Conservation (phyloP, 768 basidiomycete genomes). For the Russula foetens region DNA sequence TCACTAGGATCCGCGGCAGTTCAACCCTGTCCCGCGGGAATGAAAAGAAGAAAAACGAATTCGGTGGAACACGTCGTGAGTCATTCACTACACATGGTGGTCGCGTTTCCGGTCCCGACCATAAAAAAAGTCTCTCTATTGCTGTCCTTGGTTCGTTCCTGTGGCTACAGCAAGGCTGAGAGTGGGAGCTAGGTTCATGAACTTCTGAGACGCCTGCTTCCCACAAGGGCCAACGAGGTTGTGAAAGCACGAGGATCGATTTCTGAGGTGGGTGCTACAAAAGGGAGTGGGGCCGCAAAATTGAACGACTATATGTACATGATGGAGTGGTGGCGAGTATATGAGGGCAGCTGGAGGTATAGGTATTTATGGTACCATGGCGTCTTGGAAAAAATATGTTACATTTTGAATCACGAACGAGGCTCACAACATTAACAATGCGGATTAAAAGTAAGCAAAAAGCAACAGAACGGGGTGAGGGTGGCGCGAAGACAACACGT, state of each 20-base stretch:
- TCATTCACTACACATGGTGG: not conserved
- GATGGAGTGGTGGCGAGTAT: not conserved
- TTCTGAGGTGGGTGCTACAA: constrained; percentile 10
- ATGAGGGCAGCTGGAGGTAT: not conserved
- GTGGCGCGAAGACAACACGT: not conserved
- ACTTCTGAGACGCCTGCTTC: not conserved
- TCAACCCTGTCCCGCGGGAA: constrained; percentile 9
- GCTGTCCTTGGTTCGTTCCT: not conserved
- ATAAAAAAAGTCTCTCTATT: too few relatives aligned
- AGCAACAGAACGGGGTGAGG: not conserved
- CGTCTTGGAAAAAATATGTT: not conserved
- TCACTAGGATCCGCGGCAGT: not conserved
- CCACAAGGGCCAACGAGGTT: not conserved
- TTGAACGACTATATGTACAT: constrained; percentile 9
- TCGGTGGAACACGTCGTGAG: not conserved
- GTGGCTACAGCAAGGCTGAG: not conserved
- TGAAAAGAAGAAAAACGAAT: not conserved
- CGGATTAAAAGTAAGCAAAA: not conserved
- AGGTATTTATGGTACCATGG: not conserved
- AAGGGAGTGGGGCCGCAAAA: not conserved
- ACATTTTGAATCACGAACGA: not conserved
- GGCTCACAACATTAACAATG: not conserved
- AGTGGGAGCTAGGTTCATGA: not conserved
- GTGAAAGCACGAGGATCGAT: not conserved
- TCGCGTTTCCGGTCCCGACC: not conserved